Percentiles rank a stretch among this genome's conserved stretches.
These are phyloP conservation scores for Auricularia sp. DNA, from an alignment of 768 basidiomycete species.

Conservation along the genomic window DNA sequence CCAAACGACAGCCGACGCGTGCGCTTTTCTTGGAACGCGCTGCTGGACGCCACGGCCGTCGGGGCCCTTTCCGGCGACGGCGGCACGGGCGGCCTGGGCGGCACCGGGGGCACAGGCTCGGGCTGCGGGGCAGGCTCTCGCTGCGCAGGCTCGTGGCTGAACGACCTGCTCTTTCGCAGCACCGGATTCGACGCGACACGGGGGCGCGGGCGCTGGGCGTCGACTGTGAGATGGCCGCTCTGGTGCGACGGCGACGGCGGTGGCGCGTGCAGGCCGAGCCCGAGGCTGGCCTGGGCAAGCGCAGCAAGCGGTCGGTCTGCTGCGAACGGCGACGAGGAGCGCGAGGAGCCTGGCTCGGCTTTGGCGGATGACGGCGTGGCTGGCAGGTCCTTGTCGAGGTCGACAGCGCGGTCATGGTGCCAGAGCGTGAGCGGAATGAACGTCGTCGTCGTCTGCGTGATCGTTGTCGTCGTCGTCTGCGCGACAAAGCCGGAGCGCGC, in stretches of 20 bases:
- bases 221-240: background rate
- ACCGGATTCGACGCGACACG: background rate
- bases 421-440: constrained; percentile 61
- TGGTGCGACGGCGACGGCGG: constrained; percentile 2
- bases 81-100: background rate
- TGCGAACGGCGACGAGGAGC: background rate
- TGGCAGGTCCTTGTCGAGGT: constrained; percentile 40
- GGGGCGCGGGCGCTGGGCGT: background rate
- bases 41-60: background rate
- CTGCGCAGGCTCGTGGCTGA: background rate
- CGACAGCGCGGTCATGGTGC: constrained; percentile 33
- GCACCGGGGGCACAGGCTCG: background rate
- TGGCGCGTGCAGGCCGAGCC: constrained; percentile 38
- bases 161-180: background rate
- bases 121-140: background rate
- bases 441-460: constrained; percentile 37
- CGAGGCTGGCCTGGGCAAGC: constrained; percentile 47
- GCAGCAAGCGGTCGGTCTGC: constrained; percentile 24
- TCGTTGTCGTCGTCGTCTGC: constrained; percentile 20
- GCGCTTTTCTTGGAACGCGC: background rate
- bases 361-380: constrained; percentile 32
- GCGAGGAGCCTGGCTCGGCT: constrained; percentile 1
- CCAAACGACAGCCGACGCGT: background rate
- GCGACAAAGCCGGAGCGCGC: background rate
- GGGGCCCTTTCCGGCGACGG: background rate